Evolutionary conservation across 2,329 filamentous ascomycete species (phyloP).

Genomic region (Cucurbitaria berberidis): DNA sequence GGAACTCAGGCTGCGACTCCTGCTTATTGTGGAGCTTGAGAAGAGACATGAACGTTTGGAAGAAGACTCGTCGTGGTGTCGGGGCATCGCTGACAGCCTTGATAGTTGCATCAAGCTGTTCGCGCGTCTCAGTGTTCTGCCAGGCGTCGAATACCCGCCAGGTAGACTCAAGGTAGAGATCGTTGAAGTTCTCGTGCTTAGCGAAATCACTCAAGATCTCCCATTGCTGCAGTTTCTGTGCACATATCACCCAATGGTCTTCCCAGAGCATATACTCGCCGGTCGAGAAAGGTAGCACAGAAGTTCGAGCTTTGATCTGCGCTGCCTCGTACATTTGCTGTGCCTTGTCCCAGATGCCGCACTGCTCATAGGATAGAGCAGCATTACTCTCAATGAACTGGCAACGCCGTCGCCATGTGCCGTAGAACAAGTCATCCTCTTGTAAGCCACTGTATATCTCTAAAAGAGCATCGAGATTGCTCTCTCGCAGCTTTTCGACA

Average conservation of each 20-base stretch:
- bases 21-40: conserved; percentile 92
- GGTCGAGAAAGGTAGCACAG: conserved; percentile 93
- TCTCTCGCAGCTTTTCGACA: conserved; percentile 83
- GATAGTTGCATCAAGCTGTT: conserved; percentile 89
- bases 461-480: conserved; percentile 93
- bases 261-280: conserved; percentile 99
- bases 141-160: conserved; percentile 97
- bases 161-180: conserved; percentile 90
- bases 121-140: conserved; percentile 83
- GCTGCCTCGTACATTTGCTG: conserved; percentile 96
- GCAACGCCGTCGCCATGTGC: conserved; percentile 92
- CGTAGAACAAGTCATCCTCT: conserved; percentile 97
- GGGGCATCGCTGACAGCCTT: conserved; percentile 98
- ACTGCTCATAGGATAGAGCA: conserved; percentile 96
- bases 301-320: conserved; percentile 95
- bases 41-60: conserved; percentile 97
- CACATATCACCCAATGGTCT: conserved; percentile 97
- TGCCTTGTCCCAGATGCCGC: conserved; percentile 99
- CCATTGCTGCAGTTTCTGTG: conserved; percentile 98
- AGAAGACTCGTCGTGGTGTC: conserved; percentile 91
- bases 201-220: conserved; percentile 97
- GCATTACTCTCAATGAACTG: conserved; percentile 98
- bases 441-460: conserved; percentile 89
- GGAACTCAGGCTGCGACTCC: conserved; percentile 81
- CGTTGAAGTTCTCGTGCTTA: conserved; percentile 98